Base-by-base conservation (phyloP, 2,329 filamentous ascomycete species). In the Aspergillus thermomutatus region DNA sequence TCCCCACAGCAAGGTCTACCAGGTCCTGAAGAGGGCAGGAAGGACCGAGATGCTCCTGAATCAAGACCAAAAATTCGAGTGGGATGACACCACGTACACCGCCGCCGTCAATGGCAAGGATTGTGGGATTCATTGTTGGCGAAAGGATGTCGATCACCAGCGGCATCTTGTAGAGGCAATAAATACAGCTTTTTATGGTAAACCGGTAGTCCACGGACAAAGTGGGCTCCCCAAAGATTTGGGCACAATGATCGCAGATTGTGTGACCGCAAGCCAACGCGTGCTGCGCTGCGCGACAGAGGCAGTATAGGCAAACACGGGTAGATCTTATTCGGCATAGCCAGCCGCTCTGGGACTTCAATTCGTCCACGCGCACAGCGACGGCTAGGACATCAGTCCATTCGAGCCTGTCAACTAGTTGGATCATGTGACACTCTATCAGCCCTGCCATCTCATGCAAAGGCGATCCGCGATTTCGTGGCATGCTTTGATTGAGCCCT, bases 51-150 rank as follows among this genome's bases (percentile, higher is more conserved):
- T 50, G 45, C 52, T 63, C 61, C 47, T 65, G 55, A 7, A 65
- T 57, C 9, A 64, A 26, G 11, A 57, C 50, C 11, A 64, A 34
- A 31, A 56, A 58, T 40, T 62, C 49, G 14, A 67, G 49, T 4
- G 57, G 60, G 17, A 66, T 61, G 8, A 69, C 58, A 11, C 60
- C 64, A 7, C 63, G 58, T 17, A 68, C 58, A 3, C 66, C 60
- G 3, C 64, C 62, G 4, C 64, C 59, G 43, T 72, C 63, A 41
- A 72, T 68, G 7, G 63, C 63, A 4, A 72, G 50, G 17, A 72
- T 58, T n/a, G 52, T 57, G 1, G 62, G 64, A 21, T 65, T 67
- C 19, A 63, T 62, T 2, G 63, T 71, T 4, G 59, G 58, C 6
- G 59, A 64, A n/a, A 69, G 58, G 10, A 69, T 37, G 19, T 66